phyloP scores from a whole-genome alignment of 176 grass and related monocot genomes.

The Canna indica region DNA sequence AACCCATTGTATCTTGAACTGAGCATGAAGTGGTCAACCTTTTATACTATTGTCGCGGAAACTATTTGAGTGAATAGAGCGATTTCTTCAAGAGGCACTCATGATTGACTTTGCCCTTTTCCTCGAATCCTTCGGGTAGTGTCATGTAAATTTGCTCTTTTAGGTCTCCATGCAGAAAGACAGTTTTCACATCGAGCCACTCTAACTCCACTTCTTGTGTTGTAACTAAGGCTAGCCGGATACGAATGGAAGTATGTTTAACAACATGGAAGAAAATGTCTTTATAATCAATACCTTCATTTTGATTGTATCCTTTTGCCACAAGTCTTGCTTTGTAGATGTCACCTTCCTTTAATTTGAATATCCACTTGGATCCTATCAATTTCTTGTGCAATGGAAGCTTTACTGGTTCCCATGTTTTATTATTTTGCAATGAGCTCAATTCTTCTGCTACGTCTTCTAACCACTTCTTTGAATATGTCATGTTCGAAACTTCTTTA shows the following conservation, averaged over 20 bases:
- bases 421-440: not conserved
- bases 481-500: accelerated
- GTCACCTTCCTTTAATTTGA: not conserved
- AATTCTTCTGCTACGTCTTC: not conserved
- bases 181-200: too few relatives aligned
- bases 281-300: not conserved
- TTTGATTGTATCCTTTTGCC: too few relatives aligned
- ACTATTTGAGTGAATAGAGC: too few relatives aligned
- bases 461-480: not conserved
- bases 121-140: too few relatives aligned
- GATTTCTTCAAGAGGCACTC: too few relatives aligned
- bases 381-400: not conserved
- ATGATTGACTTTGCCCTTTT: too few relatives aligned
- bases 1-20: too few relatives aligned
- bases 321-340: not conserved
- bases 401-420: not conserved
- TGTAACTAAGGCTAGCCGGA: not conserved
- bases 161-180: too few relatives aligned
- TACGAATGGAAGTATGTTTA: not conserved
- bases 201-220: too few relatives aligned
- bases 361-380: not conserved
- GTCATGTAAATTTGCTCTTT: too few relatives aligned
- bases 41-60: too few relatives aligned
- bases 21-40: too few relatives aligned
- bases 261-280: not conserved